Evolutionary conservation across 1,284 basidiomycete species (phyloP), one percentile per base, ranked within the genome.

Genomic region (Apiotrichum brassicae): DNA sequence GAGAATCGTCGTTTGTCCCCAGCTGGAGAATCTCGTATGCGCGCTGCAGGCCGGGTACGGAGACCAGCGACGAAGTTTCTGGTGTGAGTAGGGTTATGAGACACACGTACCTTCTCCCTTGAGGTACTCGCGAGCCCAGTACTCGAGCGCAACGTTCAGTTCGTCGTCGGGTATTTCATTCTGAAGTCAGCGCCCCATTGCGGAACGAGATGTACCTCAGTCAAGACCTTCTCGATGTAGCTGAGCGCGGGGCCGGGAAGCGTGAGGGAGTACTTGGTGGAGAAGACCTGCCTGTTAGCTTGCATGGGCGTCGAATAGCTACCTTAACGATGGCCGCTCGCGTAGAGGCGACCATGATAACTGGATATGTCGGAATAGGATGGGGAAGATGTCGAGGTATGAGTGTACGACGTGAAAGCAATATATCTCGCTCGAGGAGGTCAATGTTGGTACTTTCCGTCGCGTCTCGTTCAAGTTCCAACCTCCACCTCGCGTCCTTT

Each of bases 101-200:
- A 6, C 11, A 4, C 3, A 58, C 79, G 50, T 60, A 85, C 90
- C 89, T 77, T 93, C 90, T 68, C 91, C 89, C 63, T 85, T 88
- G 61, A 91, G 87, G 62, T 93, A 94, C 63, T 91, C 88, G 60
- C 85, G 83, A 4, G 89, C 88, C 52, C 93, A 79, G 47, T 82
- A 81, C 60, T 93, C 90, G 8, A 92, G 73, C 14, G 86, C 86
- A n/a, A 77, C 77, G 1, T 58, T 50, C 73, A 72, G 73, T 49
- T 72, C 66, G 19, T 70, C 67, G 28, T 66, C 59, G 48, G 88
- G 85, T 6, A 87, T 77, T 43, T 90, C 85, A 48, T 83, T 82
- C 62, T 85, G 45, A 1, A 6, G 26, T 60, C 25, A 57, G 46
- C 18, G 2, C 2, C 5, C 6, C 1, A 11, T 11, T 16, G 2